Evolutionary conservation across 176 grass and related monocot species (phyloP).

Genomic region (Calamus simplicifolius): DNA sequence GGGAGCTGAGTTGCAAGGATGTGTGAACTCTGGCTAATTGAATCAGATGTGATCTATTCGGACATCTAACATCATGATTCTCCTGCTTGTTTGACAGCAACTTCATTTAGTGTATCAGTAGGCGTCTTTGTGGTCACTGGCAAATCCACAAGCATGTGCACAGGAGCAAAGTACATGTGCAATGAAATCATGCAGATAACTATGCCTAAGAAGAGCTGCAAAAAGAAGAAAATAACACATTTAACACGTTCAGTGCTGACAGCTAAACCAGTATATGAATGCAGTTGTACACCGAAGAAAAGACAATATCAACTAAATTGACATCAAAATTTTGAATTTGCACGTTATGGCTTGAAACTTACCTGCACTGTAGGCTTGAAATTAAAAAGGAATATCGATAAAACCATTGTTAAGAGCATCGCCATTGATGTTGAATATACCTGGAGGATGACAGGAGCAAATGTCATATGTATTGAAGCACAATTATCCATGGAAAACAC

Average conservation of each 20-base stretch:
- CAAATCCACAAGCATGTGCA: constrained; percentile 67
- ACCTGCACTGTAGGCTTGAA: constrained; percentile 90
- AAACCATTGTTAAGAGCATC: constrained; percentile 88
- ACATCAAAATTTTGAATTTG: no score
- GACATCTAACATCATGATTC: constrained; percentile 16
- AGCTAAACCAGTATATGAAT: no score
- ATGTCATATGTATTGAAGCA: background rate
- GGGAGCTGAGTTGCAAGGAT: no score
- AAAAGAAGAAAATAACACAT: constrained; percentile 7
- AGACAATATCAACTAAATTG: no score
- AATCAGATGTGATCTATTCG: no score
- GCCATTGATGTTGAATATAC: constrained; percentile 99
- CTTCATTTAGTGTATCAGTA: constrained; percentile 3
- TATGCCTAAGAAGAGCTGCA: constrained; percentile 97
- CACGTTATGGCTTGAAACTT: background rate
- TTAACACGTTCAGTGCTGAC: no score
- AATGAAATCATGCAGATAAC: constrained; percentile 89
- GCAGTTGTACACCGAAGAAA: background rate
- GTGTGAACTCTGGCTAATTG: no score
- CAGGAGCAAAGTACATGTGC: constrained; percentile 98
- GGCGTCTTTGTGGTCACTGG: constrained; percentile 14
- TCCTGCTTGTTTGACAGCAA: constrained; percentile 12
- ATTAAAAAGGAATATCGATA: constrained; percentile 82
- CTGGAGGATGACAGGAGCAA: constrained; percentile 23
- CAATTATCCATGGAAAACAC: no score